These are phyloP conservation scores for Aspergillus calidoustus DNA, from an alignment of 2,329 filamentous ascomycete genomes.

Conservation along the genomic window DNA sequence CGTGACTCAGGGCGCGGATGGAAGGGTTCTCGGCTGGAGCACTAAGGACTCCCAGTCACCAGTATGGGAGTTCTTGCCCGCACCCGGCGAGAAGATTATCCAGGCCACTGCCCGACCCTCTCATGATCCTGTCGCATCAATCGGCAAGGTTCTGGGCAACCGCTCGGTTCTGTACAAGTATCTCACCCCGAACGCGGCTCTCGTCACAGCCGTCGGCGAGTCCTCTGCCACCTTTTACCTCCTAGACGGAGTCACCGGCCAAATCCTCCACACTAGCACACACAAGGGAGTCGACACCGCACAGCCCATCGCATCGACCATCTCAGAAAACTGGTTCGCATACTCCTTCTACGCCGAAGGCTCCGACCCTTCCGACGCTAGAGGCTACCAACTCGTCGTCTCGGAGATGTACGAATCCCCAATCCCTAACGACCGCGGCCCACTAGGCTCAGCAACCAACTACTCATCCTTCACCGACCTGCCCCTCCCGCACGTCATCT, in stretches of 20 bases:
- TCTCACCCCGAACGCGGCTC: constrained; percentile 81
- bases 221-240: constrained; percentile 73
- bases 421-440: constrained; percentile 80
- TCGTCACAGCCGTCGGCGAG: constrained; percentile 72
- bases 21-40: constrained; percentile 50
- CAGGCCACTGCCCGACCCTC: constrained; percentile 69
- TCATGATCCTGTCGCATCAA: constrained; percentile 89
- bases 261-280: constrained; percentile 71
- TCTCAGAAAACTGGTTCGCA: constrained; percentile 94
- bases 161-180: constrained; percentile 97
- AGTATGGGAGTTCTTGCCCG: constrained; percentile 75
- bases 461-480: constrained; percentile 74
- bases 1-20: constrained; percentile 48
- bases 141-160: constrained; percentile 90
- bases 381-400: constrained; percentile 84
- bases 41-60: constrained; percentile 43
- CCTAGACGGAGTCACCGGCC: constrained; percentile 83
- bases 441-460: constrained; percentile 70
- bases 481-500: constrained; percentile 73
- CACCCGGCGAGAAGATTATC: constrained; percentile 69
- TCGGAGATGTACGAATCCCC: constrained; percentile 91
- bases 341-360: constrained; percentile 75
- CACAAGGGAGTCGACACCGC: constrained; percentile 75
- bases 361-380: constrained; percentile 57
- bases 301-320: constrained; percentile 74